A percentile compares a stretch with the other conserved stretches of the same genome.
Evolutionary conservation across 768 basidiomycete genomes (phyloP).

Genomic region (Tylopilus plumbeoviolaceoides): DNA sequence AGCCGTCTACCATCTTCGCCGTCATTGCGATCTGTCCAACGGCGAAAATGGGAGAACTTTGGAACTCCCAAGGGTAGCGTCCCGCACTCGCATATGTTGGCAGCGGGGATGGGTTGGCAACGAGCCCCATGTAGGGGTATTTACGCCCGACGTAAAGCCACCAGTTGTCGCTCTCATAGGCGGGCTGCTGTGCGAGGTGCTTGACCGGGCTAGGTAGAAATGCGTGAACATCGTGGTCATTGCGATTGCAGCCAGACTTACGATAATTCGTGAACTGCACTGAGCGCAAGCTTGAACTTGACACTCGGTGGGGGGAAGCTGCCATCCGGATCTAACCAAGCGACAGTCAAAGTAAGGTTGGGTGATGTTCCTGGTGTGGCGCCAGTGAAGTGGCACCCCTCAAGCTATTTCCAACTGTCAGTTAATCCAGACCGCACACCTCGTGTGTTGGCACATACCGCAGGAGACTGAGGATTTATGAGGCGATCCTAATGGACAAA

Average conservation of each 20-base stretch:
- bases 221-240: too few relatives aligned
- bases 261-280: background rate
- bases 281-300: background rate
- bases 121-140: background rate
- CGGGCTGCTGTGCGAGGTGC: background rate
- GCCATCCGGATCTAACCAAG: background rate
- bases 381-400: conserved; percentile 1
- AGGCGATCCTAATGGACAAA: background rate
- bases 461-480: background rate
- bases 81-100: background rate
- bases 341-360: background rate
- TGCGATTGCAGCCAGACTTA: background rate
- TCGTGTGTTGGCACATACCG: background rate
- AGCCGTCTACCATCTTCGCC: background rate
- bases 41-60: background rate
- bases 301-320: background rate
- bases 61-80: background rate
- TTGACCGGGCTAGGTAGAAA: background rate
- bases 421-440: background rate
- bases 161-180: background rate
- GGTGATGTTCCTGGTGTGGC: background rate
- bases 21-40: background rate
- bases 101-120: conserved; percentile 1
- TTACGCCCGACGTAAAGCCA: background rate
- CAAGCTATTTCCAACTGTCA: background rate